Evolutionary conservation across 1,139 yeast genomes (phyloP).

Genomic region (Sugiyamaella paludigena): DNA sequence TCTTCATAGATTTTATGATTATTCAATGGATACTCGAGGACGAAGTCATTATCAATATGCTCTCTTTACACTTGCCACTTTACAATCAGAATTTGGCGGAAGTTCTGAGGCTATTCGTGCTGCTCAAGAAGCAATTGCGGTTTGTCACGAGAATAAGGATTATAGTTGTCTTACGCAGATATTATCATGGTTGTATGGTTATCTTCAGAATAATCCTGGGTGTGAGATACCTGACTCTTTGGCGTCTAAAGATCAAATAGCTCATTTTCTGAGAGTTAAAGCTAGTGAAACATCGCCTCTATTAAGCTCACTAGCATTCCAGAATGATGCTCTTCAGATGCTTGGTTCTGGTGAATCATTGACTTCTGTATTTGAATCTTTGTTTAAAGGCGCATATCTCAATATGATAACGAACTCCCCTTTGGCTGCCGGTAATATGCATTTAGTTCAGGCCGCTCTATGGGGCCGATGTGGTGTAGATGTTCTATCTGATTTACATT

Average conservation of each 20-base stretch:
- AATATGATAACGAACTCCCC: conserved; percentile 41
- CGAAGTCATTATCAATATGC: conserved; percentile 78
- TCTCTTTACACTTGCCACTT: conserved; percentile 68
- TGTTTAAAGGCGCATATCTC: conserved; percentile 54
- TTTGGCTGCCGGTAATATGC: conserved; percentile 28
- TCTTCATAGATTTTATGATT: conserved; percentile 81
- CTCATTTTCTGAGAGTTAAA: conserved; percentile 59
- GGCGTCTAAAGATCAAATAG: conserved; percentile 53
- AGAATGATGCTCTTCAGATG: conserved; percentile 55
- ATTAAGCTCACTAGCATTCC: conserved; percentile 58
- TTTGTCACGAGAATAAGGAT: conserved; percentile 85
- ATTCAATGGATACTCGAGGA: conserved; percentile 70
- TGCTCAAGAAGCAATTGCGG: conserved; percentile 82
- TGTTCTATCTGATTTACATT: conserved; percentile 23
- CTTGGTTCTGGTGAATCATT: conserved; percentile 53
- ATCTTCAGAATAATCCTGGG: conserved; percentile 65
- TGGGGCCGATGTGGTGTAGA: conserved; percentile 31
- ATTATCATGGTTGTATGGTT: conserved; percentile 76
- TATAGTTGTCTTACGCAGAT: conserved; percentile 68
- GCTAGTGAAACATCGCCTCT: conserved; percentile 52
- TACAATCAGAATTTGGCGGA: conserved; percentile 75
- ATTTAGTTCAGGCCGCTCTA: conserved; percentile 31
- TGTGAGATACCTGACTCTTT: conserved; percentile 26
- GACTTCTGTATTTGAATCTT: conserved; percentile 48
- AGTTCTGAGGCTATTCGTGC: conserved; percentile 74